Percentiles rank a stretch among this genome's conserved stretches.
Evolutionary conservation across 2,329 filamentous ascomycete species (phyloP).

Genomic region (Tolypocladium tundrense): DNA sequence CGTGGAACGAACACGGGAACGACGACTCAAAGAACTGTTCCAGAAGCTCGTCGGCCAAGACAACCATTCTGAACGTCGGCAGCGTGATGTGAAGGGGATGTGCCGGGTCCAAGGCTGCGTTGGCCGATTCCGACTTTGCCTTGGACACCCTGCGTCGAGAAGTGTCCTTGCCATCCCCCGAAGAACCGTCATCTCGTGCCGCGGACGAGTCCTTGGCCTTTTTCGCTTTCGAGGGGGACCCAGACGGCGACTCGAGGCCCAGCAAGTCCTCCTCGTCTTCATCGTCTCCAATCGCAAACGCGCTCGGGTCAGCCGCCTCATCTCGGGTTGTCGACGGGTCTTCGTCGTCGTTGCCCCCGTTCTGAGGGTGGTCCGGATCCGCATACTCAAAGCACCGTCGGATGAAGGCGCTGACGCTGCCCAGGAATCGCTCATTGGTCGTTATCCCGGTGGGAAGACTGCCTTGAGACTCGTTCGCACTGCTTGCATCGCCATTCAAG

Average conservation of each 20-base stretch:
- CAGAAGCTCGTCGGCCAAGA: constrained; percentile 87
- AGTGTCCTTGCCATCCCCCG: constrained; percentile 6
- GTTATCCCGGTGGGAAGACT: constrained; percentile 41
- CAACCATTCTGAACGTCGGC: constrained; percentile 97
- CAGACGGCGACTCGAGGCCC: constrained; percentile 40
- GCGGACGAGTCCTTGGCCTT: constrained; percentile 30
- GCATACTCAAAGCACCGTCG: constrained; percentile 96
- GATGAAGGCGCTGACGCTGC: constrained; percentile 92
- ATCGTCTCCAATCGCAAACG: constrained; percentile 70
- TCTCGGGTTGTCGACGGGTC: constrained; percentile 12
- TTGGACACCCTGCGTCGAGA: constrained; percentile 39
- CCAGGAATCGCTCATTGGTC: constrained; percentile 79
- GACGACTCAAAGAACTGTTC: constrained; percentile 97
- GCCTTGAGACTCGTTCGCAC: constrained; percentile 20
- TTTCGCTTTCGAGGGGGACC: constrained; percentile 30
- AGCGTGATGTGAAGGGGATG: constrained; percentile 93
- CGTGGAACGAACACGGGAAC: constrained; percentile 85
- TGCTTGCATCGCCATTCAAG: constrained; percentile 28
- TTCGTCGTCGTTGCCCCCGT: constrained; percentile 31
- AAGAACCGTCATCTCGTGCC: constrained; percentile 12
- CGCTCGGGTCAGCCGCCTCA: constrained; percentile 26
- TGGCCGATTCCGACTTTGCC: constrained; percentile 66
- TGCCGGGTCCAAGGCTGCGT: constrained; percentile 82
- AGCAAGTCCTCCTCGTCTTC: constrained; percentile 49
- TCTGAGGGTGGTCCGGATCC: constrained; percentile 72